Percentiles rank a stretch among this genome's conserved stretches.
Conservation (phyloP, 192 early-diverging fungal species). For the Pecoramyces ruminantium region DNA sequence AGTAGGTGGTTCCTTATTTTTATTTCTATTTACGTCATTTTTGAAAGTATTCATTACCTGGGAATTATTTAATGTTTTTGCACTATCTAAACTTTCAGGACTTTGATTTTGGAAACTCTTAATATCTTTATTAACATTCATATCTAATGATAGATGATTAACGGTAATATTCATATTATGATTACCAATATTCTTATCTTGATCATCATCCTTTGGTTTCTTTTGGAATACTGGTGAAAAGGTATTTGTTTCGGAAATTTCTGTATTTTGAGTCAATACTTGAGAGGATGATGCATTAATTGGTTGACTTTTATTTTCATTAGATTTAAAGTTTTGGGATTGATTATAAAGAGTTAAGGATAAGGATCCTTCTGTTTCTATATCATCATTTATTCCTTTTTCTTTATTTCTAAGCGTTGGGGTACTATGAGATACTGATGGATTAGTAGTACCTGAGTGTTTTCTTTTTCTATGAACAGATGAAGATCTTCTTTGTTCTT, state of each 20-base stretch:
- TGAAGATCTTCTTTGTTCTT: background rate
- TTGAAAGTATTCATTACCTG: background rate
- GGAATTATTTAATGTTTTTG: background rate
- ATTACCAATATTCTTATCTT: background rate
- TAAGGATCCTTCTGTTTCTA: background rate
- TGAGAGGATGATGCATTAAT: background rate
- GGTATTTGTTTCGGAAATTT: background rate
- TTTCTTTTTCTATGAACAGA: background rate
- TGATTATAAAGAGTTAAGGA: background rate
- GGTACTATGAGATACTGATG: background rate
- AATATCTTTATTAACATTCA: background rate
- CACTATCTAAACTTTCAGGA: background rate
- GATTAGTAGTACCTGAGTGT: background rate
- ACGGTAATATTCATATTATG: background rate
- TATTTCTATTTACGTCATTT: background rate
- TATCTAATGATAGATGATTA: background rate
- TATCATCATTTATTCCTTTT: background rate
- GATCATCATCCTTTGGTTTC: background rate
- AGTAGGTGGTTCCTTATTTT: background rate
- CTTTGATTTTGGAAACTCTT: background rate
- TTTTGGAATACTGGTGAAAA: background rate
- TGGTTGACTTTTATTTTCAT: background rate
- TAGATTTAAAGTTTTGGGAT: background rate
- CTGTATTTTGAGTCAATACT: background rate
- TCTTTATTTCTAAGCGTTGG: background rate